Percentiles rank a stretch among this genome's conserved stretches.
phyloP scores from a whole-genome alignment of 2,329 filamentous ascomycete species.

The Cercospora berteroae region DNA sequence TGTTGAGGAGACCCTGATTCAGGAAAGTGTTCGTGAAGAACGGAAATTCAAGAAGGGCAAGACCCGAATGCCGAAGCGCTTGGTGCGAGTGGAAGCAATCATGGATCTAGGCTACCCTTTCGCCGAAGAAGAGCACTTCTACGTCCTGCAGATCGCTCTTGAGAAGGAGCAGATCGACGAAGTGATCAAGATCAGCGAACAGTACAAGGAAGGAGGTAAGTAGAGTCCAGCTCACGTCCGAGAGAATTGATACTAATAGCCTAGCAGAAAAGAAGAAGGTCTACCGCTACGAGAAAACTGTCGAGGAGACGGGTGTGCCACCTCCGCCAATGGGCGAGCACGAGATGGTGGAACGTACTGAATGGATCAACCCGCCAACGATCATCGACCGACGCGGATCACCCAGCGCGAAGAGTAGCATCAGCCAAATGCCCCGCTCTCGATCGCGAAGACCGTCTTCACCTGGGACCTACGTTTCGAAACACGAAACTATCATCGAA shows the following conservation, averaged over 20 bases:
- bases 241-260: constrained; percentile 20
- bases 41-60: constrained; percentile 65
- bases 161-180: constrained; percentile 91
- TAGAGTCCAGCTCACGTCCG: background rate
- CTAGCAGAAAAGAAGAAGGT: constrained; percentile 37
- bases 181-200: constrained; percentile 77
- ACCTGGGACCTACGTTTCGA: constrained; percentile 30
- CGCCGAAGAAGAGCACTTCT: constrained; percentile 79
- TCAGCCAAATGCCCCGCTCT: constrained; percentile 30
- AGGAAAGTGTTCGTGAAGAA: constrained; percentile 28
- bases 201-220: constrained; percentile 57
- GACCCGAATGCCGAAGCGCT: constrained; percentile 77
- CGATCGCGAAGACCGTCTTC: constrained; percentile 27
- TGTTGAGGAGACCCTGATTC: constrained; percentile 24
- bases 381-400: constrained; percentile 32
- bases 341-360: constrained; percentile 38
- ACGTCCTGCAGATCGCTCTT: constrained; percentile 79
- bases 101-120: constrained; percentile 84
- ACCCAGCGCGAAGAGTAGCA: constrained; percentile 30
- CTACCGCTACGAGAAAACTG: constrained; percentile 38
- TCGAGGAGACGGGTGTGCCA: constrained; percentile 24
- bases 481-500: constrained; percentile 34
- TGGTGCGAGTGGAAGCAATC: constrained; percentile 77
- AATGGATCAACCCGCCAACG: constrained; percentile 43
- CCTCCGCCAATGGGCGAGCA: constrained; percentile 32